Percentiles rank a stretch among this genome's conserved stretches.
Evolutionary conservation across 345 rosid species (phyloP).

Genomic region (Pistacia vera): DNA sequence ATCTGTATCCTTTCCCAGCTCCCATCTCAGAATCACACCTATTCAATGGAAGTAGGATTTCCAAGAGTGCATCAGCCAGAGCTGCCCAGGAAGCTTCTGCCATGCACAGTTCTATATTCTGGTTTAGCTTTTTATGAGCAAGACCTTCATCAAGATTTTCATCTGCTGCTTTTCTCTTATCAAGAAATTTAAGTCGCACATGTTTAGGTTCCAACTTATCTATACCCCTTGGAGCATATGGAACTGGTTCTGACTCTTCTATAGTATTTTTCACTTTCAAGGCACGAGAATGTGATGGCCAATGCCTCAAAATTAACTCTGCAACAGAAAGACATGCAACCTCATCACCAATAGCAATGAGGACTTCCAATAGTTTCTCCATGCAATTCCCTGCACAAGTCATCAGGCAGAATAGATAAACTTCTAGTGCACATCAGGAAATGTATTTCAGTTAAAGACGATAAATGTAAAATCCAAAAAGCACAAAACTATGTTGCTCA

Average conservation of each 20-base stretch:
- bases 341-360: slow-evolving; percentile 98
- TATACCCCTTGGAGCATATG: slow-evolving; percentile 91
- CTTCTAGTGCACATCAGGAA: slow-evolving; percentile 1
- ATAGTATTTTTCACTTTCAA: slow-evolving; percentile 75
- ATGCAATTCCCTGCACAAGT: slow-evolving; percentile 89
- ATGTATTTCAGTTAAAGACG: not conserved
- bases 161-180: slow-evolving; percentile 76
- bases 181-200: slow-evolving; percentile 77
- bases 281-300: slow-evolving; percentile 99
- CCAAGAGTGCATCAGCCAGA: slow-evolving; percentile 65
- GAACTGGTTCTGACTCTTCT: slow-evolving; percentile 74
- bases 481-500: not conserved
- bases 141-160: slow-evolving; percentile 45
- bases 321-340: slow-evolving; percentile 94
- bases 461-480: not conserved
- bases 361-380: slow-evolving; percentile 98
- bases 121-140: slow-evolving; percentile 59
- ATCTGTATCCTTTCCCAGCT: slow-evolving; percentile 36
- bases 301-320: slow-evolving; percentile 89
- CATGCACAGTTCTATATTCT: slow-evolving; percentile 55
- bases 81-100: slow-evolving; percentile 77
- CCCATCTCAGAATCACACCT: slow-evolving; percentile 34
- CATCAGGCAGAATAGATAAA: slow-evolving; percentile 6
- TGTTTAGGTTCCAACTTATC: slow-evolving; percentile 91
- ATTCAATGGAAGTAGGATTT: slow-evolving; percentile 59